A percentile compares a stretch with the other conserved stretches of the same genome.
These are phyloP conservation scores for Sechiopsis laciniata DNA, from an alignment of 306 rosid genomes.

Conservation along the genomic window DNA sequence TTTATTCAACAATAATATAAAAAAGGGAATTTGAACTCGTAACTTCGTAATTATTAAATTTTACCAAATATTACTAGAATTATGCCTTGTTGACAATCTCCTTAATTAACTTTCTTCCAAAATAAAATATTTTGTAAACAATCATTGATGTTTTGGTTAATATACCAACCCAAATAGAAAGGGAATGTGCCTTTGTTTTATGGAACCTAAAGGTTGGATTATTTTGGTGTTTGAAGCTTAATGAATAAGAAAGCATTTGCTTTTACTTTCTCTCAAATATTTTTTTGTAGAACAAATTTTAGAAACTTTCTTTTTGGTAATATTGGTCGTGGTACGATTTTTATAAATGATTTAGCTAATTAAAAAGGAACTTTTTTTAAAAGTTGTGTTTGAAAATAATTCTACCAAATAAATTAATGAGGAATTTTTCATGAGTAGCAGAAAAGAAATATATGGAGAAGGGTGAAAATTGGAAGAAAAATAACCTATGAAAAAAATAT, in stretches of 20 bases:
- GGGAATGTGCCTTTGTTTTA: constrained; percentile 2
- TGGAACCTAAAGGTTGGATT: neutral
- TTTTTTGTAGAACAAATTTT: neutral
- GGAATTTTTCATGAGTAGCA: too few relatives aligned
- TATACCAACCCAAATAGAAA: neutral
- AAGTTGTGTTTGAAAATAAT: neutral
- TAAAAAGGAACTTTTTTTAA: neutral
- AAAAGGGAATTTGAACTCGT: too few relatives aligned
- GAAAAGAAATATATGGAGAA: too few relatives aligned
- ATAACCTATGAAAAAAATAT: too few relatives aligned
- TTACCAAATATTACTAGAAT: too few relatives aligned
- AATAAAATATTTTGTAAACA: neutral
- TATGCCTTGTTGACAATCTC: too few relatives aligned
- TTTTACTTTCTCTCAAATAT: neutral
- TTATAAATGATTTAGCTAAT: neutral
- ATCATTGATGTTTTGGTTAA: neutral
- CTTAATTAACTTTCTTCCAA: neutral
- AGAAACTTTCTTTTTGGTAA: neutral
- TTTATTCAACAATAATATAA: too few relatives aligned
- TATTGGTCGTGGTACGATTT: neutral
- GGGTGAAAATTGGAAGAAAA: too few relatives aligned
- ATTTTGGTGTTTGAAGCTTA: neutral
- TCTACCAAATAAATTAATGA: too few relatives aligned
- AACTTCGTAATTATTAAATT: too few relatives aligned
- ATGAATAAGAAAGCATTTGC: neutral